These are phyloP conservation scores for Clonostachys rosea DNA, from an alignment of 2,329 filamentous ascomycete species.

Conservation along the genomic window DNA sequence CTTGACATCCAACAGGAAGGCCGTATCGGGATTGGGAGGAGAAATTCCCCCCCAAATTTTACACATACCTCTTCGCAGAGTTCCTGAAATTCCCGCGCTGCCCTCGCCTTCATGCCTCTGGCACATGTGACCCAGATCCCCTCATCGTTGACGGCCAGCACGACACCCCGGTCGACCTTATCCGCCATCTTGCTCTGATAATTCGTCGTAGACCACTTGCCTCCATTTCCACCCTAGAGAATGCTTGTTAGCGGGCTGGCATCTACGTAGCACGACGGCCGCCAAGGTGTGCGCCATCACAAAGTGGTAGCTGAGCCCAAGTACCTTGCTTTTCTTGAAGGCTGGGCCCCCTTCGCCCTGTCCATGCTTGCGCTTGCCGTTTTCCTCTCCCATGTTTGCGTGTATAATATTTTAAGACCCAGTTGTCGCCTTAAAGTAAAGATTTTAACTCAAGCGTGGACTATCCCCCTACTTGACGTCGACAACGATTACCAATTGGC, in stretches of 20 bases:
- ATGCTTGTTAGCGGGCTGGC: neutral
- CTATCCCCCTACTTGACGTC: no score
- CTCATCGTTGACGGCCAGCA: slow-evolving; percentile 61
- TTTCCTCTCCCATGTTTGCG: neutral
- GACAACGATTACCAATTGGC: no score
- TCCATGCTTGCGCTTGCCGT: slow-evolving; percentile 27
- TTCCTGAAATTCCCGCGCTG: slow-evolving; percentile 60
- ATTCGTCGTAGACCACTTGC: slow-evolving; percentile 58
- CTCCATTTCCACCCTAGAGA: slow-evolving; percentile 12
- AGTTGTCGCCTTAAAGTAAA: no score
- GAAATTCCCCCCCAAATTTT: neutral
- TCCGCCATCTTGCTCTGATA: slow-evolving; percentile 45
- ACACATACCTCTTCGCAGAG: slow-evolving; percentile 60
- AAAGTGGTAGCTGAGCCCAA: slow-evolving; percentile 2
- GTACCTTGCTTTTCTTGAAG: slow-evolving; percentile 35
- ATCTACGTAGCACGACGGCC: neutral
- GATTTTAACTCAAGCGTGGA: no score
- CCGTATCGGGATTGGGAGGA: neutral
- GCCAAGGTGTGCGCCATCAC: neutral
- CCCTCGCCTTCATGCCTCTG: slow-evolving; percentile 65
- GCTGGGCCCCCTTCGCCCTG: slow-evolving; percentile 16
- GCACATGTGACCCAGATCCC: slow-evolving; percentile 79
- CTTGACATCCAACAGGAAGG: slow-evolving; percentile 8
- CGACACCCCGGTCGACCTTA: slow-evolving; percentile 32
- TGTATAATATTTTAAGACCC: no score